Percentiles rank a stretch among this genome's conserved stretches.
Evolutionary conservation across 2,329 filamentous ascomycete genomes (phyloP).

Genomic region (Harringtonia aguacate): DNA sequence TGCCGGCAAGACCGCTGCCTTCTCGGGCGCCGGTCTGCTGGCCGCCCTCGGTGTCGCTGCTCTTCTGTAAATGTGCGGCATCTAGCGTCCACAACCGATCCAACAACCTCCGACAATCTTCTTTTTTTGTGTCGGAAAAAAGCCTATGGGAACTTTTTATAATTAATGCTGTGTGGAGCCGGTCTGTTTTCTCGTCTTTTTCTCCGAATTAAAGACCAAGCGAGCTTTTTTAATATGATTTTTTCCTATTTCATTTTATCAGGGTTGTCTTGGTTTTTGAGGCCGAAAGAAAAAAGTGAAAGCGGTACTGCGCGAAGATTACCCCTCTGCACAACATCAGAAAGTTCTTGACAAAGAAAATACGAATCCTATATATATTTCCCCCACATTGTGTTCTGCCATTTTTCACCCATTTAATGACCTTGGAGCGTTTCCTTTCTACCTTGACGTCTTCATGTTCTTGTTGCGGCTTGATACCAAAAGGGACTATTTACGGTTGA

Average conservation of each 20-base stretch:
- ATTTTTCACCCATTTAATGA: not conserved
- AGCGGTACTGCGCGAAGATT: too few relatives aligned
- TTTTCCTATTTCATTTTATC: too few relatives aligned
- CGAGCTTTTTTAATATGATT: not conserved
- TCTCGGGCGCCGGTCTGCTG: constrained; percentile 49
- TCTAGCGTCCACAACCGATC: not conserved
- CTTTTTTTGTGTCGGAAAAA: constrained; percentile 5
- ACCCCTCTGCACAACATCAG: too few relatives aligned
- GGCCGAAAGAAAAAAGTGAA: too few relatives aligned
- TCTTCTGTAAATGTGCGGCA: constrained; percentile 40
- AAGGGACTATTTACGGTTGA: not conserved
- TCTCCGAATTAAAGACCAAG: too few relatives aligned
- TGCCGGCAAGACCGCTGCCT: constrained; percentile 43
- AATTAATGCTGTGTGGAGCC: not conserved
- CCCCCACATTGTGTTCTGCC: not conserved
- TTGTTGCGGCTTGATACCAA: constrained; percentile 2
- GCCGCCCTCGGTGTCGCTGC: constrained; percentile 50
- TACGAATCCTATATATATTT: constrained; percentile 3
- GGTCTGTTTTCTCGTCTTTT: not conserved
- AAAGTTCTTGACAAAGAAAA: constrained; percentile 4
- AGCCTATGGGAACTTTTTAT: too few relatives aligned
- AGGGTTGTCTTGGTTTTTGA: too few relatives aligned
- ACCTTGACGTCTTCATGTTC: not conserved
- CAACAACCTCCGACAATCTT: too few relatives aligned
- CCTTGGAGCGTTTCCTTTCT: constrained; percentile 4